Evolutionary conservation across 352 stramenopile species (phyloP).

Genomic region (Elongisporangium anandrum): DNA sequence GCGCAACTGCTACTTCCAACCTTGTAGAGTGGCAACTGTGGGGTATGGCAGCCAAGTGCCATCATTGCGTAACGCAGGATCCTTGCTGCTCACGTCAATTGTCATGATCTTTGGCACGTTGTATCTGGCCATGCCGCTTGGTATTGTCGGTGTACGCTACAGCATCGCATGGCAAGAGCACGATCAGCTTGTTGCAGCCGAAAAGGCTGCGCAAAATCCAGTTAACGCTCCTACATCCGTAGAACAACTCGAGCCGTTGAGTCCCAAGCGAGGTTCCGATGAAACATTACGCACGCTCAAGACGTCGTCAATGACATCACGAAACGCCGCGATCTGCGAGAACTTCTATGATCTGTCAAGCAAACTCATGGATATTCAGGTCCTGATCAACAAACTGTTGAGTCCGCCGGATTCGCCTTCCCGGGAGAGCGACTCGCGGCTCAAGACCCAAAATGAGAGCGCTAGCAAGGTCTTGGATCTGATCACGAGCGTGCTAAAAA

Average conservation of each 20-base stretch:
- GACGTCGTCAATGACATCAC: constrained; percentile 14
- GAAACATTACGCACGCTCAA: constrained; percentile 26
- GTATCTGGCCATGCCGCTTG: constrained; percentile 55
- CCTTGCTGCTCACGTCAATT: constrained; percentile 25
- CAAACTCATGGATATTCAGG: constrained; percentile 15
- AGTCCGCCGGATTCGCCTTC: not conserved
- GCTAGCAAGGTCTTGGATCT: constrained; percentile 24
- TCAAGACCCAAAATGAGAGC: constrained; percentile 25
- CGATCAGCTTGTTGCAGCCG: constrained; percentile 9
- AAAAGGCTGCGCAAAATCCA: not conserved
- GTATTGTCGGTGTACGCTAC: constrained; percentile 53
- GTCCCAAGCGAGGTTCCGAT: constrained; percentile 4
- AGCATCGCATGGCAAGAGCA: constrained; percentile 30
- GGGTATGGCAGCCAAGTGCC: constrained; percentile 50
- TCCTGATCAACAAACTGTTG: constrained; percentile 13
- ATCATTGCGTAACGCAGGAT: constrained; percentile 29
- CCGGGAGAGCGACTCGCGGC: constrained; percentile 8
- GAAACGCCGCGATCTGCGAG: constrained; percentile 25
- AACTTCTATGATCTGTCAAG: constrained; percentile 31
- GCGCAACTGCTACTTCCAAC: not conserved
- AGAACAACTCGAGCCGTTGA: not conserved
- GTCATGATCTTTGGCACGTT: constrained; percentile 57
- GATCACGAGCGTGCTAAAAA: constrained; percentile 27
- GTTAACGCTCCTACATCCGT: not conserved
- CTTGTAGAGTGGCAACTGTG: constrained; percentile 49